Evolutionary conservation across 2,329 filamentous ascomycete species (phyloP), one percentile per base, ranked within the genome.

Genomic region (Aspergillus sojae): DNA sequence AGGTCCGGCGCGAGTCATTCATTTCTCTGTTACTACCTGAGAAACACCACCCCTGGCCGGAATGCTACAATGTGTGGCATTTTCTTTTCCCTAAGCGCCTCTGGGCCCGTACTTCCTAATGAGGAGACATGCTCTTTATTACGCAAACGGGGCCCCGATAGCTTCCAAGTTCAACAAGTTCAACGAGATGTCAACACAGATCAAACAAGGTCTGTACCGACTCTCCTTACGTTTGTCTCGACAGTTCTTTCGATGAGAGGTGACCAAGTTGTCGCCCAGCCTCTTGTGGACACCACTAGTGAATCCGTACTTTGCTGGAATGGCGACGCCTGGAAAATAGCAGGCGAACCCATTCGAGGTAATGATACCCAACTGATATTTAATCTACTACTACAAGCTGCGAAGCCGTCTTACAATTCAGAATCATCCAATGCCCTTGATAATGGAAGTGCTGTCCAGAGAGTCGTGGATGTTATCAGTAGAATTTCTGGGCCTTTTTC

Each of bases 231-330:
- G 19, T 91, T 96, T 72, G 86, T 88, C 14, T 95, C 94, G 7
- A 96, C 93, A 0, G 94, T 99, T 0, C 86, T 98, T n/a, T 89
- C 93, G 4, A 82, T 99, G n/a, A 88, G 95, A 70, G 94, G 94
- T 30, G 85, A 88, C 57, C 82, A 86, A 65, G 74, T 95, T 57
- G 87, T 89, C 7, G 75, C 80, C 39, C 95, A 98, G 76, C 95
- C 95, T 2, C 85, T 96, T 4, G 77, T 85, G 48, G 86, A 90
- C 67, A 43, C 74, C 3, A 66, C 70, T 0, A 84, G 84, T 0
- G 83, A 84, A 4, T 92, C 90, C 1, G 82, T 92, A 0, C 83
- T 99, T 2, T 97, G 94, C 83, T 99, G 95, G 95, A 99, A 99
- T 74, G 95, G 95, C 50, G 95, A 99, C 76, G 94, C 93, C 1